phyloP scores from a whole-genome alignment of 2,329 filamentous ascomycete genomes.

The Paecilomyces formosus region DNA sequence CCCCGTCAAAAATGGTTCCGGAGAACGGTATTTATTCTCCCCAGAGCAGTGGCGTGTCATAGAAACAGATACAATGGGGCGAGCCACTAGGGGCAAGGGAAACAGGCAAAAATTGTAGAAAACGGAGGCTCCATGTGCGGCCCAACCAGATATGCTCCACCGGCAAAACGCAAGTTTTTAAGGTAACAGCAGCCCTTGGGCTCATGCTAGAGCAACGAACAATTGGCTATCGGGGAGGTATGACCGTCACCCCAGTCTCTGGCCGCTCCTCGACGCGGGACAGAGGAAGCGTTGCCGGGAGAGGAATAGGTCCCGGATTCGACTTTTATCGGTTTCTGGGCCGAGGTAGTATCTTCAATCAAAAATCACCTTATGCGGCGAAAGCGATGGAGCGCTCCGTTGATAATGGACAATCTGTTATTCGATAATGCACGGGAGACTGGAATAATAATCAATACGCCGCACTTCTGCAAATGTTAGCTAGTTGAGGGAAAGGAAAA shows the following conservation, averaged over 20 bases:
- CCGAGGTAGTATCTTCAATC: neutral
- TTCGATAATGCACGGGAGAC: neutral
- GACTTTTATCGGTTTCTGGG: neutral
- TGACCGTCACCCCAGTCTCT: neutral
- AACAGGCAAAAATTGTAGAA: neutral
- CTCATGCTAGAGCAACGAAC: neutral
- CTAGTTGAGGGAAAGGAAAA: no score
- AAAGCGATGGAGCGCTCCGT: neutral
- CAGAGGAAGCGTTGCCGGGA: neutral
- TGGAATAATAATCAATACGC: neutral
- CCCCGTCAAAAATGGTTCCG: neutral
- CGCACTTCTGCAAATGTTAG: neutral
- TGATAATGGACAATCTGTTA: neutral
- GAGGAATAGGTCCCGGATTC: neutral
- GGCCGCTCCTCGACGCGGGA: neutral
- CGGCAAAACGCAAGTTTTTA: neutral
- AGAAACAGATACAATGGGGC: neutral
- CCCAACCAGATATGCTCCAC: neutral
- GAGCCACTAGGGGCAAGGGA: neutral
- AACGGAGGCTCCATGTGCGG: neutral
- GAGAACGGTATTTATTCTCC: neutral
- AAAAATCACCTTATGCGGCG: neutral
- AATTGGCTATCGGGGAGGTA: neutral
- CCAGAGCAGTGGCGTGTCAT: neutral
- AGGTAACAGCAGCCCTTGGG: neutral